These are phyloP conservation scores for Epichloe gansuensis DNA, from an alignment of 2,329 filamentous ascomycete genomes.

Conservation along the genomic window DNA sequence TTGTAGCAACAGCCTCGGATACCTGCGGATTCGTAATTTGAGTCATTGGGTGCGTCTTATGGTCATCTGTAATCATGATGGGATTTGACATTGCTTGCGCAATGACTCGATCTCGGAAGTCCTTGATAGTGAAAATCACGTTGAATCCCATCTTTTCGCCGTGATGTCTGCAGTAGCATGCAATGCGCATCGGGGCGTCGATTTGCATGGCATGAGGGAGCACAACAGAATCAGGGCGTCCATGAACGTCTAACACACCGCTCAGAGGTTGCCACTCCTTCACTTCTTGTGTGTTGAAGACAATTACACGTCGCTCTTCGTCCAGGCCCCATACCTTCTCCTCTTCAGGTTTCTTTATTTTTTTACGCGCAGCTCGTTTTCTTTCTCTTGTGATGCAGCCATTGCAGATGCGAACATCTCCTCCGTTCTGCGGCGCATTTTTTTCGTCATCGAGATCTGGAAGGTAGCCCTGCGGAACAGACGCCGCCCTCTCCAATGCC, in stretches of 20 bases:
- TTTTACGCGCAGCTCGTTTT: conserved; percentile 84
- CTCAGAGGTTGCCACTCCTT: conserved; percentile 65
- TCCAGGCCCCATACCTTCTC: conserved; percentile 76
- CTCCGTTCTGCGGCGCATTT: conserved; percentile 69
- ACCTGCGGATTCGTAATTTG: conserved; percentile 16
- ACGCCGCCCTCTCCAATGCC: conserved; percentile 47
- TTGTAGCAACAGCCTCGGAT: conserved; percentile 15
- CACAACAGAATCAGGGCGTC: conserved; percentile 31
- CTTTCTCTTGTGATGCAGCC: conserved; percentile 88
- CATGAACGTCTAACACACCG: conserved; percentile 32
- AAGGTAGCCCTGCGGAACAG: conserved; percentile 25
- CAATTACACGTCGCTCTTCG: conserved; percentile 69
- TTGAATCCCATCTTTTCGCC: conserved; percentile 83
- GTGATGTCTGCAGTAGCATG: conserved; percentile 93
- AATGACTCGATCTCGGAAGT: conserved; percentile 60
- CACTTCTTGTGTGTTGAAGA: conserved; percentile 82
- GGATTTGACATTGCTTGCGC: conserved; percentile 76
- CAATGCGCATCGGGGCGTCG: conserved; percentile 85
- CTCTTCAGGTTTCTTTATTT: conserved; percentile 84
- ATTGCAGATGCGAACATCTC: conserved; percentile 81
- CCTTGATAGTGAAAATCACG: conserved; percentile 91
- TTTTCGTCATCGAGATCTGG: conserved; percentile 42
- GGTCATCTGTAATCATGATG: conserved; percentile 96
- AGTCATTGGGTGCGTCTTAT: conserved; percentile 60
- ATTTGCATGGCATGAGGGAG: conserved; percentile 58